Evolutionary conservation across 1,284 basidiomycete genomes (phyloP), one percentile per base, ranked within the genome.

Genomic region (Heliocybe sulcata): DNA sequence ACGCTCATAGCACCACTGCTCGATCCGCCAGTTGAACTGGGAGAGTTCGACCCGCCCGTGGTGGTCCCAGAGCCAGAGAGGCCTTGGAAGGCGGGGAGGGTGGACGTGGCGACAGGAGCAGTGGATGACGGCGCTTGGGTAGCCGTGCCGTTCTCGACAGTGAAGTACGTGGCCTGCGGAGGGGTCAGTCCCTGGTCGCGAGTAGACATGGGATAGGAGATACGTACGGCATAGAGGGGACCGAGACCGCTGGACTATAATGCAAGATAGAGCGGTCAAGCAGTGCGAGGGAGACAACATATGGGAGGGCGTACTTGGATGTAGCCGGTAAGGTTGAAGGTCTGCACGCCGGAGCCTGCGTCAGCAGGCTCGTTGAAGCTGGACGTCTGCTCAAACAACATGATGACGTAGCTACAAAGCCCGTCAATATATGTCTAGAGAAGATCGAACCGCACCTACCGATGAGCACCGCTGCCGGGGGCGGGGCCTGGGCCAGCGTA

Each of bases 241-340:
- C 47, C 47, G 27, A 49, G 47, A 6, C 47, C 47, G 47, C 23
- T 26, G 27, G 47, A 25, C 47, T 49, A n/a, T 25, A 31, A 12
- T 31, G 4, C 29, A 31, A n/a, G n/a, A n/a, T n/a, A n/a, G n/a
- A n/a, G n/a, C n/a, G n/a, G n/a, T n/a, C n/a, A n/a, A n/a, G n/a
- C n/a, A n/a, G n/a, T n/a, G n/a, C n/a, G n/a, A n/a, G n/a, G n/a
- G n/a, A n/a, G n/a, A n/a, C n/a, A n/a, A n/a, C n/a, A n/a, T n/a
- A n/a, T n/a, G 22, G 6, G 11, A 49, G 20, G 20, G n/a, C 47
- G 23, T 49, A 49, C 47, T 11, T 25, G 27, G n/a, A 49, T 29
- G 27, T 49, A 49, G 47, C 27, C 47, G 27, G 47, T 49, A 4
- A 49, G 47, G 47, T 49, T 49, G 47, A 49, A 25, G 22, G 27